Evolutionary conservation across 2,329 filamentous ascomycete species (phyloP).

Genomic region (Emmonsia crescens): DNA sequence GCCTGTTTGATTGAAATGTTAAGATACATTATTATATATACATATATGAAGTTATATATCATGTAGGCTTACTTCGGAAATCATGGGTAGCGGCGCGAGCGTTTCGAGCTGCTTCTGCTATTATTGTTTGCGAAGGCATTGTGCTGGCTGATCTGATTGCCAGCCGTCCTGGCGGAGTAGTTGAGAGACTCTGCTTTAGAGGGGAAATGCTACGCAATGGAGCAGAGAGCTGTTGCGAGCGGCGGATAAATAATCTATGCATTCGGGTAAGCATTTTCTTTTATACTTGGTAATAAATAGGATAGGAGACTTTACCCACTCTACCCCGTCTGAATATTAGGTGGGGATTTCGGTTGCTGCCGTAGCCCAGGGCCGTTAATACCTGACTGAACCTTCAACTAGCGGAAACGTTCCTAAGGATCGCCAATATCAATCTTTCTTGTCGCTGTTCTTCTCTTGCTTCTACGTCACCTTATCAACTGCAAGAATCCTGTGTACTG

Average conservation of each 20-base stretch:
- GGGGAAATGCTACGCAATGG: not conserved
- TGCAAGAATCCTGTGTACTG: not conserved
- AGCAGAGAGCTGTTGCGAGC: not conserved
- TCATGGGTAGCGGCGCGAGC: not conserved
- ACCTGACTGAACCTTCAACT: no score
- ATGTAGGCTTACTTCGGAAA: not conserved
- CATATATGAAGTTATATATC: not conserved
- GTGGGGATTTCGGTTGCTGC: not conserved
- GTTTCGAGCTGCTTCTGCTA: not conserved
- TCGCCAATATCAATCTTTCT: no score
- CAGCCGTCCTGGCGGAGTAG: not conserved
- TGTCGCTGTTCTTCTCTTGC: no score
- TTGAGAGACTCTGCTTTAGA: not conserved
- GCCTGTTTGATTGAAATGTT: constrained; percentile 28
- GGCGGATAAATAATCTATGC: not conserved
- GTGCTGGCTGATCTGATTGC: not conserved
- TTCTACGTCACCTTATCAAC: no score
- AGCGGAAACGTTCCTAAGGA: no score
- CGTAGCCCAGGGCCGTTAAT: no score
- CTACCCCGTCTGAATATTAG: no score
- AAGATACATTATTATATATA: not conserved
- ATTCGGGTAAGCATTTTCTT: not conserved
- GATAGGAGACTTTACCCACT: no score
- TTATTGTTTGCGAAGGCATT: not conserved
- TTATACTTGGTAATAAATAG: no score